phyloP scores from a whole-genome alignment of 78 protist species.

The Protostelium mycophagum region DNA sequence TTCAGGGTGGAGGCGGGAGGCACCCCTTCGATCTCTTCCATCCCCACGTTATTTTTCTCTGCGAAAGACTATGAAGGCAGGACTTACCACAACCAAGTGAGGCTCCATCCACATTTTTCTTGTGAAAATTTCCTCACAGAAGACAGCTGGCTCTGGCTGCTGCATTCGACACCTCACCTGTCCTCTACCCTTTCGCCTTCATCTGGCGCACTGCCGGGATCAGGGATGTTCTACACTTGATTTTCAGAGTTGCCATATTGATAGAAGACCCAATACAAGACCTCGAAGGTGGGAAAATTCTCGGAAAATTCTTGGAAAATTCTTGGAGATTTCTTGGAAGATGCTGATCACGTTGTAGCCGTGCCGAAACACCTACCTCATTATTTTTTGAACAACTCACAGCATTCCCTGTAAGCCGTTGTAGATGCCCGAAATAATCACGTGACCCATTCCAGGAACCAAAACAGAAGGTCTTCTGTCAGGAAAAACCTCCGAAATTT shows the following conservation, averaged over 20 bases:
- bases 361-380: not conserved
- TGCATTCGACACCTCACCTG: not conserved
- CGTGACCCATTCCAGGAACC: too few relatives aligned
- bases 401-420: too few relatives aligned
- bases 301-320: too few relatives aligned
- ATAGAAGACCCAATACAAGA: not conserved
- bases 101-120: too few relatives aligned
- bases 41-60: not conserved
- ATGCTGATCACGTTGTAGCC: too few relatives aligned
- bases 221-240: not conserved
- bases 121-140: too few relatives aligned
- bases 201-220: not conserved
- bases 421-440: not conserved
- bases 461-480: too few relatives aligned
- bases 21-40: not conserved
- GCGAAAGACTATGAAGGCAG: not conserved
- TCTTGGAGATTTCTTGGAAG: too few relatives aligned
- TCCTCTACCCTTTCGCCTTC: not conserved
- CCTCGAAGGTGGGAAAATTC: too few relatives aligned
- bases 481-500: too few relatives aligned
- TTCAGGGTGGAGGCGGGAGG: not conserved
- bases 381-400: too few relatives aligned
- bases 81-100: not conserved
- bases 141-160: not conserved
- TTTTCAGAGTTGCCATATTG: not conserved